A percentile compares a stretch with the other conserved stretches of the same genome.
phyloP scores from a whole-genome alignment of 768 basidiomycete genomes.

The Chalciporus chontae region DNA sequence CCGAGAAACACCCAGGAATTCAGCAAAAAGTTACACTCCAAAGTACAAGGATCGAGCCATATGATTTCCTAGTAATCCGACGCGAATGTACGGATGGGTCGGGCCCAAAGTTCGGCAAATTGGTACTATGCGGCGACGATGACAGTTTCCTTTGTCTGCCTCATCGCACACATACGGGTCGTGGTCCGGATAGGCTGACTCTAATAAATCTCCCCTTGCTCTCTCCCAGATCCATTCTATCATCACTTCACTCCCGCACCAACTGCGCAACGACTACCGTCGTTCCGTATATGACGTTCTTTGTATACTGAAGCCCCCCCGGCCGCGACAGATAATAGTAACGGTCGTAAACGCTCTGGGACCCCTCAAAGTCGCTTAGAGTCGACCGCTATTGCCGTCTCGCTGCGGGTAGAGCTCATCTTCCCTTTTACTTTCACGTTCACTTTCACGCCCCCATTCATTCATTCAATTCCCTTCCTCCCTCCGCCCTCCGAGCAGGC shows the following conservation, averaged over 20 bases:
- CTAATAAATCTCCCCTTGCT: not conserved
- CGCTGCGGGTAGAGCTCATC: not conserved
- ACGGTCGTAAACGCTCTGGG: not conserved
- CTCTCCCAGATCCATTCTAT: not conserved
- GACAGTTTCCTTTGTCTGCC: conserved; percentile 1
- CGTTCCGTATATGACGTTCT: conserved; percentile 15
- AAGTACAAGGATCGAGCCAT: conserved; percentile 10
- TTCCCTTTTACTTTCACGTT: not conserved
- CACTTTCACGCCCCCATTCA: not conserved
- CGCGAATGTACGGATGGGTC: not conserved
- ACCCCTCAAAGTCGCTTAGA: not conserved
- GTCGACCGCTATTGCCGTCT: not conserved
- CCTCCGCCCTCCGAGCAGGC: conserved; percentile 12
- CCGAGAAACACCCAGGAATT: too few species aligned
- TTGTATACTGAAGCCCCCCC: conserved; percentile 9
- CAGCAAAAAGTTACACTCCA: not conserved
- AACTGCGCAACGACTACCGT: not conserved
- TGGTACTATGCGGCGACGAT: not conserved
- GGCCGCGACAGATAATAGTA: conserved; percentile 11
- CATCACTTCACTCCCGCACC: conserved; percentile 1
- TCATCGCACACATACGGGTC: not conserved
- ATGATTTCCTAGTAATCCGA: conserved; percentile 1
- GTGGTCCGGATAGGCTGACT: not conserved
- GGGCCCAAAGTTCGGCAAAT: not conserved
- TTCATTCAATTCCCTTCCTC: not conserved